Evolutionary conservation across 2,329 filamentous ascomycete genomes (phyloP), one percentile per base, ranked within the genome.

Genomic region (Colletotrichum sp.): DNA sequence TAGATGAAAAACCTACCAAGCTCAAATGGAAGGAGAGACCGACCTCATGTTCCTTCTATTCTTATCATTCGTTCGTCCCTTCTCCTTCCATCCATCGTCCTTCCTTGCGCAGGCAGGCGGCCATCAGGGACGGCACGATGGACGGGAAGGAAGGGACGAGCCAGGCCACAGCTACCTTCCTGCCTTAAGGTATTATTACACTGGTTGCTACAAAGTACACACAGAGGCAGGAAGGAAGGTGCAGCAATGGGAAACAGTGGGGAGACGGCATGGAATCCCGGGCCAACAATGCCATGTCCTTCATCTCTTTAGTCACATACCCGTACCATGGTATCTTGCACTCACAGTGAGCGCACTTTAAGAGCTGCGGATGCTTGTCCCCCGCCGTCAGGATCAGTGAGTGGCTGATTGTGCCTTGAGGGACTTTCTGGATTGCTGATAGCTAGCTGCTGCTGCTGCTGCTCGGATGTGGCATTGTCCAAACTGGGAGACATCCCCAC

Each of bases 61-160:
- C 18, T 24, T 30, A 36, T 36, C 13, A n/a, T 63, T 15, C 13
- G 12, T 63, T 21, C 36, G 34, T 55, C 64, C 13, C 5, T 68
- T 34, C 39, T 15, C 49, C 44, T 15, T 21, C 28, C 39, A 28
- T 44, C 44, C 36, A 39, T 30, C 28, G 16, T 28, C 30, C 24
- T 57, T 39, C 30, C 24, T 57, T 52, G 44, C 44, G n/a, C 44
- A 52, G 44, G 44, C n/a, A 52, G n/a, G 44, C 44, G 57, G 36
- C 32, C 57, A 32, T 30, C 21, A 71, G 52, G 34, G 71, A 65
- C 67, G 71, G 71, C 66, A 65, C 72, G 44, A 52, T 52, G 44
- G n/a, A 52, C n/a, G 72, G 71, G 72, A 74, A 70, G 70, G 70
- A 72, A 72, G 66, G 71, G 64, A 62, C 71, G 71, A 68, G 55